These are phyloP conservation scores for Podaxis pistillaris DNA, from an alignment of 768 basidiomycete genomes.

Conservation along the genomic window DNA sequence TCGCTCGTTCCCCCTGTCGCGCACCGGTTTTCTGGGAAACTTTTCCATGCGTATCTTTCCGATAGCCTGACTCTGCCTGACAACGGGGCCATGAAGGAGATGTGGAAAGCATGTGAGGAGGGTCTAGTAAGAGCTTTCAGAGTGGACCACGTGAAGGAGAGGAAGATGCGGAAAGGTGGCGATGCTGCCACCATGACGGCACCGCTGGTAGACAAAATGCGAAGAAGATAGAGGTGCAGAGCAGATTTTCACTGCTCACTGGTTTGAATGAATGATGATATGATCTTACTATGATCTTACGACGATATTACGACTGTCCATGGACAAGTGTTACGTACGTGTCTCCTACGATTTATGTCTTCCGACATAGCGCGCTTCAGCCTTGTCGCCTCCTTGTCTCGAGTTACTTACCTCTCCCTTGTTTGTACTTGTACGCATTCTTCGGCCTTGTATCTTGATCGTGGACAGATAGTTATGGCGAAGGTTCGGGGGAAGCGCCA, in stretches of 20 bases:
- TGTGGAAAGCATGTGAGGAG: constrained; percentile 48
- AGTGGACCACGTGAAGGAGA: constrained; percentile 43
- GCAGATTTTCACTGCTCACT: constrained; percentile 42
- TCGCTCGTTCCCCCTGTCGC: constrained; percentile 44
- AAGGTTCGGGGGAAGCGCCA: no score
- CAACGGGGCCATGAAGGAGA: constrained; percentile 25
- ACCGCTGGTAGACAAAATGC: not conserved
- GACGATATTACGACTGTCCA: no score
- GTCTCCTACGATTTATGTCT: no score
- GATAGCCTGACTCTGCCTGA: constrained; percentile 21
- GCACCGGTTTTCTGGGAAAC: constrained; percentile 54
- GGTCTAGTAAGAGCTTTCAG: constrained; percentile 49
- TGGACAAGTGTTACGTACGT: no score
- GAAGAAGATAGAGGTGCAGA: constrained; percentile 11
- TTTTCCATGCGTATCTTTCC: constrained; percentile 56
- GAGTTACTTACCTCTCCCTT: no score
- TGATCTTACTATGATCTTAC: not conserved
- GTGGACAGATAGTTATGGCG: no score
- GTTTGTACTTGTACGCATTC: no score
- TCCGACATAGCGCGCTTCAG: no score
- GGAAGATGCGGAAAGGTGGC: constrained; percentile 25
- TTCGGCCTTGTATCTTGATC: no score
- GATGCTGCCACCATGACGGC: not conserved
- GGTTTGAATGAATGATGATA: constrained; percentile 31
- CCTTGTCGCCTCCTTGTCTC: no score